Percentiles rank a stretch among this genome's conserved stretches.
phyloP scores from a whole-genome alignment of 2,329 filamentous ascomycete genomes.

The Penicillium olsonii region DNA sequence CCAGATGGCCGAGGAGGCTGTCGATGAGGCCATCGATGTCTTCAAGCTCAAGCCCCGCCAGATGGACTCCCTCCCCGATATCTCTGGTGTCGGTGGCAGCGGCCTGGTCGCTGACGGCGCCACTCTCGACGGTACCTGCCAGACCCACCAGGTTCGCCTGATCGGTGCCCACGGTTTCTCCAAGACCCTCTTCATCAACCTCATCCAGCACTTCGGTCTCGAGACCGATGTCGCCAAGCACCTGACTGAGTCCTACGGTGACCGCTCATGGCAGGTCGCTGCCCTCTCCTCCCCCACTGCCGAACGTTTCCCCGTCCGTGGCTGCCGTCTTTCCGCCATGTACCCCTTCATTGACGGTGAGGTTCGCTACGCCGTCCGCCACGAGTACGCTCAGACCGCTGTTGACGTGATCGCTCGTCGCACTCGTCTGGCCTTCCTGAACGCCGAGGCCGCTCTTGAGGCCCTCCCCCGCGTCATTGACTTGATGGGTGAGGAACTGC shows the following conservation, averaged over 20 bases:
- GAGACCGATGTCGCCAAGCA: constrained; percentile 93
- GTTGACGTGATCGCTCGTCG: constrained; percentile 84
- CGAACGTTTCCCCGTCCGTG: constrained; percentile 77
- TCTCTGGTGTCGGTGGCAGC: constrained; percentile 72
- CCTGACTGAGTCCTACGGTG: constrained; percentile 82
- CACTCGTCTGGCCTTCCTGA: constrained; percentile 84
- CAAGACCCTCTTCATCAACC: constrained; percentile 89
- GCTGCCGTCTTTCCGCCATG: constrained; percentile 73
- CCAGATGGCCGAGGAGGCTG: constrained; percentile 88
- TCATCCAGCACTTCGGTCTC: constrained; percentile 89
- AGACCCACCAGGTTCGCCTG: constrained; percentile 79
- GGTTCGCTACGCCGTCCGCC: constrained; percentile 79
- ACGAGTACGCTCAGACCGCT: constrained; percentile 90
- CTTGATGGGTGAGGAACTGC: constrained; percentile 80
- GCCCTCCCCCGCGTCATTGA: constrained; percentile 83
- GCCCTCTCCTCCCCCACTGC: constrained; percentile 76
- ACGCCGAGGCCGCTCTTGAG: constrained; percentile 86
- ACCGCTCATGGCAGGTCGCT: constrained; percentile 88
- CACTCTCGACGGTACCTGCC: constrained; percentile 71
- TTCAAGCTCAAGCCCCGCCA: constrained; percentile 64
- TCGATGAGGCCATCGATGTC: constrained; percentile 73
- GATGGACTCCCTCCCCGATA: constrained; percentile 61
- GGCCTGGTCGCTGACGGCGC: constrained; percentile 71
- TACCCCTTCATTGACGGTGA: constrained; percentile 94
- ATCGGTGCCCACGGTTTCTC: constrained; percentile 85